phyloP scores from a whole-genome alignment of 306 rosid genomes.

The Senna tora region DNA sequence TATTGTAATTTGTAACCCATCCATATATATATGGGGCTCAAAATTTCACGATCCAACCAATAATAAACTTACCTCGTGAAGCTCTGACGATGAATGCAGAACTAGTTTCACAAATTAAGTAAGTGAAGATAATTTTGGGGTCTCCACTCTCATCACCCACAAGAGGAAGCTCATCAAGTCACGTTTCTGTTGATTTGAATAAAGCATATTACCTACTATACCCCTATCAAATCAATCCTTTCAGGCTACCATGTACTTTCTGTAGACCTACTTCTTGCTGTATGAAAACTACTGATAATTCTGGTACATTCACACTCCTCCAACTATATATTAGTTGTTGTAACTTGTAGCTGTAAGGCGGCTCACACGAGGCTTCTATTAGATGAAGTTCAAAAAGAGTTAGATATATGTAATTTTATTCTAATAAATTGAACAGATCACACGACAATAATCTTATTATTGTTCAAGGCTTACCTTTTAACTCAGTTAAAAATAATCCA shows the following conservation, averaged over 20 bases:
- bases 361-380: too few relatives aligned
- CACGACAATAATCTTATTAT: too few relatives aligned
- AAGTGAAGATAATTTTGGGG: neutral
- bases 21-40: too few relatives aligned
- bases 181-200: neutral
- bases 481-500: constrained; percentile 69
- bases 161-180: neutral
- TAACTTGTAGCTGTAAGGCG: too few relatives aligned
- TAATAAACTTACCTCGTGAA: neutral
- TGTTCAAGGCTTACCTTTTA: too few relatives aligned
- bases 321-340: neutral
- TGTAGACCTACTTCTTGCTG: neutral
- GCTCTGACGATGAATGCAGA: neutral
- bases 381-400: too few relatives aligned
- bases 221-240: neutral
- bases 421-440: too few relatives aligned
- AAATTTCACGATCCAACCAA: neutral
- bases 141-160: neutral
- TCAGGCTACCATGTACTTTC: neutral
- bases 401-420: too few relatives aligned
- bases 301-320: constrained; percentile 21
- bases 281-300: neutral
- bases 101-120: neutral
- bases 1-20: too few relatives aligned
- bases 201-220: neutral